Percentiles rank a stretch among this genome's conserved stretches.
Evolutionary conservation across 2,329 filamentous ascomycete species (phyloP).

Genomic region (Curvularia verruculosa): DNA sequence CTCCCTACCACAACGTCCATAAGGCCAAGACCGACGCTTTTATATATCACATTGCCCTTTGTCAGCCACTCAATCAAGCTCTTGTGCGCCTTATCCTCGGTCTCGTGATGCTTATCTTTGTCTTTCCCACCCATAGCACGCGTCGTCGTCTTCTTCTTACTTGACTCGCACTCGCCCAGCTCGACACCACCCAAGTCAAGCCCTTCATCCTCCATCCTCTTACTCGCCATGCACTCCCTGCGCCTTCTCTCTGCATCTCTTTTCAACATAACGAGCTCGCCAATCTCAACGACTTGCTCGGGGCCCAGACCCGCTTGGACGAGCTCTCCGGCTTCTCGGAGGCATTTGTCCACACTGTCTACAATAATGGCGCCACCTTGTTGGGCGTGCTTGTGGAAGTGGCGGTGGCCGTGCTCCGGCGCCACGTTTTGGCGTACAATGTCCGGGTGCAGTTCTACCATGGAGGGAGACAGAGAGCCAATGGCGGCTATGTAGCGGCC

Average conservation of each 20-base stretch:
- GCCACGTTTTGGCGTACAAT: conserved; percentile 70
- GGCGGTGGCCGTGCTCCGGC: conserved; percentile 58
- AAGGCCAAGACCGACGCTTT: conserved; percentile 70
- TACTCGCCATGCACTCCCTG: conserved; percentile 39
- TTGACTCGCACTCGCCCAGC: conserved; percentile 69
- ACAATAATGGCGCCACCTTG: conserved; percentile 67
- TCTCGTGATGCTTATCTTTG: conserved; percentile 28
- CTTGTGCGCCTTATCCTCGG: conserved; percentile 44
- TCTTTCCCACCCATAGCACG: conserved; percentile 58
- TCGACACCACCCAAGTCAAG: conserved; percentile 75
- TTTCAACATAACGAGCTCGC: conserved; percentile 75
- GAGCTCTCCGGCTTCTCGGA: conserved; percentile 86
- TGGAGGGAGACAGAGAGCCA: conserved; percentile 72
- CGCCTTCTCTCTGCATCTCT: conserved; percentile 55
- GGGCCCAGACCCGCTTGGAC: conserved; percentile 76
- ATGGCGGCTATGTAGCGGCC: conserved; percentile 75
- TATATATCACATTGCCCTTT: conserved; percentile 70
- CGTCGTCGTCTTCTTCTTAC: conserved; percentile 59
- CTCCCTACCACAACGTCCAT: conserved; percentile 71
- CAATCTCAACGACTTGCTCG: conserved; percentile 82
- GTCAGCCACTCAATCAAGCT: conserved; percentile 64
- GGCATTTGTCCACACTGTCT: conserved; percentile 75
- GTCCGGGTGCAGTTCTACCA: conserved; percentile 83
- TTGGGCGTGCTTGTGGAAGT: conserved; percentile 69
- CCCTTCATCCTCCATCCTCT: conserved; percentile 68